phyloP scores from a whole-genome alignment of 139 green algal genomes.

The Edaphochlamys debaryana region DNA sequence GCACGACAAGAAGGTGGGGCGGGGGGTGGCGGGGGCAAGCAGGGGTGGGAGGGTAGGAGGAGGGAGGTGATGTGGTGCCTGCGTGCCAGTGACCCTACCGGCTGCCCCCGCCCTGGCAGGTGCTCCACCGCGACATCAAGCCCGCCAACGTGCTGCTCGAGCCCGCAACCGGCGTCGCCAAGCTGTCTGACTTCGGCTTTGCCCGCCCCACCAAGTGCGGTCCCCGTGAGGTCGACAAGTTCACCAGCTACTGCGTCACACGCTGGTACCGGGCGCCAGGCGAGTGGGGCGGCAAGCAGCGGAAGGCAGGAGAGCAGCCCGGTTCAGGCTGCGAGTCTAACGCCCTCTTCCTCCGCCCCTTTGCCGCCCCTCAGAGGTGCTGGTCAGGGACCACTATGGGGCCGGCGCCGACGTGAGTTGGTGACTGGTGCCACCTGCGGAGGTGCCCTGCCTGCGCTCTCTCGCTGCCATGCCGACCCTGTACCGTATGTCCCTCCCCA shows the following conservation, averaged over 20 bases:
- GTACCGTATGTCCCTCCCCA: not conserved
- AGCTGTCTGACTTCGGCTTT: conserved; percentile 90
- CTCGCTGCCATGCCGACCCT: not conserved
- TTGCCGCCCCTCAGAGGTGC: conserved; percentile 68
- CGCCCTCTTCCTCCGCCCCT: no score
- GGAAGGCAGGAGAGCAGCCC: no score
- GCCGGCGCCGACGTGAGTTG: conserved; percentile 43
- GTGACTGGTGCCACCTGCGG: not conserved
- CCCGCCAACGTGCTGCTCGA: conserved; percentile 85
- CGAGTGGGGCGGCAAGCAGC: conserved; percentile 46
- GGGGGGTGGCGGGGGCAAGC: no score
- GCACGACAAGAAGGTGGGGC: conserved; percentile 32
- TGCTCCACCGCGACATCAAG: conserved; percentile 73
- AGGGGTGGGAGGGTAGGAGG: no score
- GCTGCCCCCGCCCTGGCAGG: not conserved
- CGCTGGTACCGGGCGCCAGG: conserved; percentile 59
- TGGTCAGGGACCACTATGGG: conserved; percentile 73
- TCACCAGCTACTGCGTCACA: conserved; percentile 80
- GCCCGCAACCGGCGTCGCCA: conserved; percentile 38
- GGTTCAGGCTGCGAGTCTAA: no score
- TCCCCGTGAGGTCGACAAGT: conserved; percentile 1
- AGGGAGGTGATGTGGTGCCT: no score
- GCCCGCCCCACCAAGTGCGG: conserved; percentile 54
- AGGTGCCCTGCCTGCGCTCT: not conserved
- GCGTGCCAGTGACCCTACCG: no score